Base-by-base conservation (phyloP, 2,329 filamentous ascomycete species). In the Fusarium sp. region DNA sequence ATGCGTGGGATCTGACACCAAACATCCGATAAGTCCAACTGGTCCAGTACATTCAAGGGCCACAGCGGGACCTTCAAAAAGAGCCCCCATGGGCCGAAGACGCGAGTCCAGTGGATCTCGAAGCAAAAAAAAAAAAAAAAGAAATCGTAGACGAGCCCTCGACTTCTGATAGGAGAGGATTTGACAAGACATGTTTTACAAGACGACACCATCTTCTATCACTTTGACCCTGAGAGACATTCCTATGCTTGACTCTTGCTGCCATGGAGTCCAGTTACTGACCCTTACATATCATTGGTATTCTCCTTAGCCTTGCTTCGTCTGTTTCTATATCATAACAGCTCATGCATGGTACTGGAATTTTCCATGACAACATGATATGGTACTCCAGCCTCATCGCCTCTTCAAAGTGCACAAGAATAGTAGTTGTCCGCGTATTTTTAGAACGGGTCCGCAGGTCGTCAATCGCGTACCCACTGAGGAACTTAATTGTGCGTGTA, bases 401-500 rank as follows among this genome's bases (percentile, higher is more conserved):
- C 60, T 69, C 69, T 66, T 72, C 64, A 66, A 65, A 64, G 54
- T 56, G 6, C 26, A 22, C 44, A 42, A 53, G 35, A 48, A 63
- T 47, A 55, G 60, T 42, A 55, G 57, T 57, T 44, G 69, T 70
- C 73, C 50, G 65, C 63, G 68, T 77, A 77, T 77, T 77, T 77
- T 77, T 77, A 77, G 72, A 76, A 75, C 71, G 66, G 68, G 44
- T 58, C 63, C 59, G 41, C 60, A 62, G 33, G 71, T 77, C 68
- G 57, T 66, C 68, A 70, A 54, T 75, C 58, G 56, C 59, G 51
- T 70, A 70, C 66, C 72, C 68, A 72, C 68, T 63, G 48, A 56
- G 50, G 48, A 63, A 57, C 58, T 70, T 41, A 42, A 47, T 60
- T 47, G 28, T 62, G 31, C 57, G 35, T 58, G 44, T 58, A 55